These are phyloP conservation scores for Dalechampia spathulata DNA, from an alignment of 441 rosid species.

Conservation along the genomic window DNA sequence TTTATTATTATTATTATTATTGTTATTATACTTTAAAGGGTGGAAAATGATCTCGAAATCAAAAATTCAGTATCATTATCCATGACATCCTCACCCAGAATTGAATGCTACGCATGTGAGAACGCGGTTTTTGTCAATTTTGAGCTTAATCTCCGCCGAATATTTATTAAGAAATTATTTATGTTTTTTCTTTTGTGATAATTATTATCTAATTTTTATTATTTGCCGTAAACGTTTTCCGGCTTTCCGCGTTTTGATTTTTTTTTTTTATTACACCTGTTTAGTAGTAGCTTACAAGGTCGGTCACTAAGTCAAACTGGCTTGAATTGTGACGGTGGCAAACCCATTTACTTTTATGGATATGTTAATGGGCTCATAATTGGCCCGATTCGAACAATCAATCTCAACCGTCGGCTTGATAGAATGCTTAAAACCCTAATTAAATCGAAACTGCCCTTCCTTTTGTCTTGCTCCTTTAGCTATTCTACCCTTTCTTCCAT, in stretches of 20 bases:
- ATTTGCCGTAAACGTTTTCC: neutral
- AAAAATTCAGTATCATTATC: no score
- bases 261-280: neutral
- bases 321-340: neutral
- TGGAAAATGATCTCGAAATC: no score
- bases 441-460: constrained; percentile 1
- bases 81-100: no score
- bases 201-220: neutral
- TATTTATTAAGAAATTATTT: neutral
- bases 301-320: neutral
- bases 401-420: constrained; percentile 3
- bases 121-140: constrained; percentile 1
- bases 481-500: neutral
- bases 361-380: neutral
- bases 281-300: no score
- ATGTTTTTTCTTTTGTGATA: neutral
- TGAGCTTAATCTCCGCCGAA: neutral
- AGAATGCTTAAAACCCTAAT: neutral
- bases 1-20: no score
- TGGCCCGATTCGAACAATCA: neutral
- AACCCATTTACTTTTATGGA: neutral
- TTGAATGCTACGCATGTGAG: neutral
- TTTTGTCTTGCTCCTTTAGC: neutral
- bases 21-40: no score
- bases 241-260: neutral